These are phyloP conservation scores for Lachnellula occidentalis DNA, from an alignment of 2,329 filamentous ascomycete genomes.

Conservation along the genomic window DNA sequence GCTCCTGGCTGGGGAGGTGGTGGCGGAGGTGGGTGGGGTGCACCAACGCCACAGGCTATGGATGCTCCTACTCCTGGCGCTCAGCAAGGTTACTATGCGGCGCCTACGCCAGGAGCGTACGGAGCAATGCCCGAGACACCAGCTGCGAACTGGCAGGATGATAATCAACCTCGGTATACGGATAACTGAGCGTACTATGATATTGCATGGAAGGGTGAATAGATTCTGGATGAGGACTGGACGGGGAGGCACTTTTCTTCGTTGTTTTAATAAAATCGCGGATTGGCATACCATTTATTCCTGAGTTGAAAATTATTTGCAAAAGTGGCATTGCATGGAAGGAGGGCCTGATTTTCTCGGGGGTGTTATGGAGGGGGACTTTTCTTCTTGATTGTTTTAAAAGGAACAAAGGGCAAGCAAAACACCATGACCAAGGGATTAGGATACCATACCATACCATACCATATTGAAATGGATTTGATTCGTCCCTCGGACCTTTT, in stretches of 20 bases:
- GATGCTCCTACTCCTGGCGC: conserved; percentile 46
- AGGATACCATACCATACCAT: neutral
- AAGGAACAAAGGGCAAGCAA: neutral
- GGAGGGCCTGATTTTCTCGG: too few species aligned
- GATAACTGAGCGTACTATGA: conserved; percentile 15
- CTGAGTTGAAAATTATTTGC: too few species aligned
- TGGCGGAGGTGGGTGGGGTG: conserved; percentile 27
- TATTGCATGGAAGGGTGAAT: neutral
- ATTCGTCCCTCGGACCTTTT: neutral
- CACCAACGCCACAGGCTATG: conserved; percentile 43
- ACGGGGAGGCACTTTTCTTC: too few species aligned
- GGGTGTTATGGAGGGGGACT: too few species aligned
- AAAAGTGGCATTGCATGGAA: too few species aligned
- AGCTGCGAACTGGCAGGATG: conserved; percentile 42
- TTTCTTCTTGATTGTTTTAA: neutral
- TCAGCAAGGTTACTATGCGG: conserved; percentile 28
- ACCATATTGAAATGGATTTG: neutral
- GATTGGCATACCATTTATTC: too few species aligned
- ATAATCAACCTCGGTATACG: conserved; percentile 37
- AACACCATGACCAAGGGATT: neutral
- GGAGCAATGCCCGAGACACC: conserved; percentile 51
- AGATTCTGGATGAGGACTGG: too few species aligned
- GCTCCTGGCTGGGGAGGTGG: conserved; percentile 50
- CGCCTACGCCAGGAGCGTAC: conserved; percentile 31
- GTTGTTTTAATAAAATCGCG: too few species aligned